A percentile compares a stretch with the other conserved stretches of the same genome.
Evolutionary conservation across 225 moss, liverwort and hornwort genomes (phyloP).

Genomic region (Pseudisothecium myosuroides): DNA sequence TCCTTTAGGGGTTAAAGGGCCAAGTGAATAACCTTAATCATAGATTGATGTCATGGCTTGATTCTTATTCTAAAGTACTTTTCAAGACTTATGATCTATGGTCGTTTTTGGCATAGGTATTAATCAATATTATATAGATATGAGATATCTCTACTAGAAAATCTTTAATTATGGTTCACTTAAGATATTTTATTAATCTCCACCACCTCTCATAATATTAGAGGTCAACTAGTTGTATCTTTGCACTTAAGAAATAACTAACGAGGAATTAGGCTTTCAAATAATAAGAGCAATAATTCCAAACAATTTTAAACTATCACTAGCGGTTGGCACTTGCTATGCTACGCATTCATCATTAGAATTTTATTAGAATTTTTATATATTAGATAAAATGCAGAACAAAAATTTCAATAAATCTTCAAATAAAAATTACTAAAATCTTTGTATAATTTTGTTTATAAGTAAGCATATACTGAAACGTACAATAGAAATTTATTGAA

Average conservation of each 20-base stretch:
- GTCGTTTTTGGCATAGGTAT: not conserved
- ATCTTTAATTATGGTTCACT: not conserved
- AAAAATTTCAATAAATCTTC: too few relatives aligned
- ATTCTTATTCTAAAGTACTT: not conserved
- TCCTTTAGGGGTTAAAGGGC: too few relatives aligned
- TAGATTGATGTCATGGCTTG: not conserved
- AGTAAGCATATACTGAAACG: too few relatives aligned
- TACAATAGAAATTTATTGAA: too few relatives aligned
- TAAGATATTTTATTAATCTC: not conserved
- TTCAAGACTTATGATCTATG: not conserved
- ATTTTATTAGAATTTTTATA: too few relatives aligned
- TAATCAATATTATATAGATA: fast-evolving
- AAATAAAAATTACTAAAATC: too few relatives aligned
- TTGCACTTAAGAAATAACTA: not conserved
- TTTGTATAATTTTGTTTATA: too few relatives aligned
- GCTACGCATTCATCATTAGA: too few relatives aligned
- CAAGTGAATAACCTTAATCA: not conserved
- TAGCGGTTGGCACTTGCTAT: too few relatives aligned
- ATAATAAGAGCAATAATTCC: not conserved
- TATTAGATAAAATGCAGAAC: too few relatives aligned
- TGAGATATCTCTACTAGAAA: not conserved
- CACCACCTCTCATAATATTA: not conserved
- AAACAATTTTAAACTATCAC: not conserved
- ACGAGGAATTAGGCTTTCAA: not conserved
- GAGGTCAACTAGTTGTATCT: not conserved